A percentile compares a stretch with the other conserved stretches of the same genome.
Evolutionary conservation across 257 asterid species (phyloP).

Genomic region (Rhazya stricta): DNA sequence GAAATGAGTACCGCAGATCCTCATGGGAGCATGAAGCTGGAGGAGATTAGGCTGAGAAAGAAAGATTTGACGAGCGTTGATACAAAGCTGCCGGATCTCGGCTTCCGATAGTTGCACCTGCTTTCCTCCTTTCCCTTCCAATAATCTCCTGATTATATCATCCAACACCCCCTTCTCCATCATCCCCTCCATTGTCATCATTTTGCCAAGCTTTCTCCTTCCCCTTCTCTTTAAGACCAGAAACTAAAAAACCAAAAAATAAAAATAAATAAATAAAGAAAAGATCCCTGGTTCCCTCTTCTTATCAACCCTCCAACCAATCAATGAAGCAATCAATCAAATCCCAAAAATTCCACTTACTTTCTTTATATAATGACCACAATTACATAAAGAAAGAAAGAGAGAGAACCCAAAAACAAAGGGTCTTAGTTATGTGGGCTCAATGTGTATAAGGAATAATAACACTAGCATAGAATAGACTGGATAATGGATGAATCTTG

Average conservation of each 20-base stretch:
- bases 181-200: slow-evolving; percentile 83
- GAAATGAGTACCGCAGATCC: slow-evolving; percentile 58
- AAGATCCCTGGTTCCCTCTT: neutral
- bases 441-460: neutral
- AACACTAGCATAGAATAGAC: slow-evolving; percentile 1
- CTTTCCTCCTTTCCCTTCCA: slow-evolving; percentile 86
- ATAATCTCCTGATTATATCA: slow-evolving; percentile 63
- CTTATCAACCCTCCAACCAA: neutral
- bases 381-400: neutral
- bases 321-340: slow-evolving; percentile 8
- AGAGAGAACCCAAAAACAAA: slow-evolving; percentile 1
- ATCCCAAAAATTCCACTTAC: neutral
- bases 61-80: slow-evolving; percentile 72
- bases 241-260: neutral
- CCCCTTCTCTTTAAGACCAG: neutral
- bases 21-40: slow-evolving; percentile 62
- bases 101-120: slow-evolving; percentile 92
- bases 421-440: neutral
- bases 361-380: neutral
- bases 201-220: slow-evolving; percentile 11
- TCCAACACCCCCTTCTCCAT: slow-evolving; percentile 76
- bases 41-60: slow-evolving; percentile 77
- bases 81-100: slow-evolving; percentile 95
- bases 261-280: neutral
- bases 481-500: slow-evolving; percentile 7